phyloP scores from a whole-genome alignment of 2,329 filamentous ascomycete genomes.

The Cytospora leucostoma region DNA sequence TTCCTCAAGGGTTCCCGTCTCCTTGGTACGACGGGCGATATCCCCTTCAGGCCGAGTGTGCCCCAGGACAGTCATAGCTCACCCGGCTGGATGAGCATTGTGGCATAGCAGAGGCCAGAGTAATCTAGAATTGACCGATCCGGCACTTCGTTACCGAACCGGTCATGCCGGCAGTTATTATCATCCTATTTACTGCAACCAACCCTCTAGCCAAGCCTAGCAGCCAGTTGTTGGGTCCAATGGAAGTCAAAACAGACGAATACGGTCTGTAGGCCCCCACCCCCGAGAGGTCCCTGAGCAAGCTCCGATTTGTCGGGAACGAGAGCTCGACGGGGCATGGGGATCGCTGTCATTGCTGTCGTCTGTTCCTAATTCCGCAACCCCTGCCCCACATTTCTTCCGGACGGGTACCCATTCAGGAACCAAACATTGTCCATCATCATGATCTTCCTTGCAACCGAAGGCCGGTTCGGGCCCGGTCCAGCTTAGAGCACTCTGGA shows the following conservation, averaged over 20 bases:
- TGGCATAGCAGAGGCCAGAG: no score
- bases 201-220: conserved; percentile 3
- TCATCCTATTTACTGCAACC: background rate
- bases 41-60: no score
- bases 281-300: conserved; percentile 4
- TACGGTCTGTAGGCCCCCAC: conserved; percentile 15
- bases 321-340: conserved; percentile 1
- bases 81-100: no score
- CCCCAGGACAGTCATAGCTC: no score
- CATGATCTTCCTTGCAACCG: conserved; percentile 7
- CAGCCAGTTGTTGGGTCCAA: background rate
- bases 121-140: no score
- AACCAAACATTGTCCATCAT: conserved; percentile 7
- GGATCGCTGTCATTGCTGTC: conserved; percentile 2
- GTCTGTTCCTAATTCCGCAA: background rate
- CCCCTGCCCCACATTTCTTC: background rate
- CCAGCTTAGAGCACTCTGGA: conserved; percentile 5
- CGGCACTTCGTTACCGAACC: no score
- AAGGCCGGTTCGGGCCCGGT: conserved; percentile 4
- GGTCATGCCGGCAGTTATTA: background rate
- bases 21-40: no score
- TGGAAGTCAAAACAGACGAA: background rate
- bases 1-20: no score
- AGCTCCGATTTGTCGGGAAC: conserved; percentile 9
- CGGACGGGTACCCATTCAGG: background rate